phyloP scores from a whole-genome alignment of 495 filamentous ascomycete species.

The Tetracladium marchalianum region DNA sequence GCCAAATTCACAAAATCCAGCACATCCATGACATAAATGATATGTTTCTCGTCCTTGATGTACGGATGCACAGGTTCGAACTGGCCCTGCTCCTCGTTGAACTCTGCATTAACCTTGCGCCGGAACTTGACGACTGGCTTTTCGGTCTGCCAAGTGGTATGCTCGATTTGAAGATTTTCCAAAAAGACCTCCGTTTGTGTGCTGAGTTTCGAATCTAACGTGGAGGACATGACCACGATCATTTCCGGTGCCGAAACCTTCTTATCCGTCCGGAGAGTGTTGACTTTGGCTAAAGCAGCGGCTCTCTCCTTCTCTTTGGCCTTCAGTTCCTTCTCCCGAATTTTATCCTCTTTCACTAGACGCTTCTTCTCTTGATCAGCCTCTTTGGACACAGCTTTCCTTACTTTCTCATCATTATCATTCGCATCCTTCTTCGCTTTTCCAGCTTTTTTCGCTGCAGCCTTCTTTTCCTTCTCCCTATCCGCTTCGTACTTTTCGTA shows the following conservation, averaged over 20 bases:
- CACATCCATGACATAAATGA: conserved; percentile 56
- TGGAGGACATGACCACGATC: conserved; percentile 65
- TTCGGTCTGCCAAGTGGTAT: conserved; percentile 33
- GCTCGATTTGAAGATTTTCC: conserved; percentile 41
- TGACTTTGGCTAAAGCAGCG: conserved; percentile 61
- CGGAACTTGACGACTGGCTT: conserved; percentile 62
- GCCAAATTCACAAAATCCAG: conserved; percentile 59
- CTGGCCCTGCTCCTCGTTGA: conserved; percentile 47
- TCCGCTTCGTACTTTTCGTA: conserved; percentile 28
- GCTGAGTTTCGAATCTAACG: conserved; percentile 38
- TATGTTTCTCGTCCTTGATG: conserved; percentile 54
- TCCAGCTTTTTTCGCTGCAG: conserved; percentile 8
- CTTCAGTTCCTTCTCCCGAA: conserved; percentile 45
- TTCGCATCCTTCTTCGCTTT: conserved; percentile 24
- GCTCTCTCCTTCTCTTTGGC: conserved; percentile 54
- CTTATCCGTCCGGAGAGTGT: conserved; percentile 67
- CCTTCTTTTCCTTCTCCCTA: conserved; percentile 26
- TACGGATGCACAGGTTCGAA: conserved; percentile 56
- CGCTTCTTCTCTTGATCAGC: conserved; percentile 42
- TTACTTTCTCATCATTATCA: conserved; percentile 6
- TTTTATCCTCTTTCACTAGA: conserved; percentile 37
- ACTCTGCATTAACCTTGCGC: conserved; percentile 54
- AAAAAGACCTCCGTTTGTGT: conserved; percentile 44
- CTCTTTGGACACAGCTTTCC: conserved; percentile 29
- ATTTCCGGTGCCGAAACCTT: conserved; percentile 71